Conservation (phyloP, 2,329 filamentous ascomycete genomes). For the Penicillium sp. region DNA sequence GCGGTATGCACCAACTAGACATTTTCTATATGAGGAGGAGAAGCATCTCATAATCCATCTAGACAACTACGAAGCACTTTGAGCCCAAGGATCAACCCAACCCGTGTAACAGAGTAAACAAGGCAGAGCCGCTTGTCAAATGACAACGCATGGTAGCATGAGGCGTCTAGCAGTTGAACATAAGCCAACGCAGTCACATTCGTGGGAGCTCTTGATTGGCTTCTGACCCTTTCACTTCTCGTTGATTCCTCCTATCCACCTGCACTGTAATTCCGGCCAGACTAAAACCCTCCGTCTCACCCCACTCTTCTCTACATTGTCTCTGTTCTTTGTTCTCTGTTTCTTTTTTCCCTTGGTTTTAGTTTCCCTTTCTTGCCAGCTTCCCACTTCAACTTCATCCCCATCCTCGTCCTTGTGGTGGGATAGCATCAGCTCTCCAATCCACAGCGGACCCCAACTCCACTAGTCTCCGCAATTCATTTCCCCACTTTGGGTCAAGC, state of each 20-base stretch:
- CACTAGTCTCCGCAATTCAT: not conserved
- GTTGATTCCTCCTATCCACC: not conserved
- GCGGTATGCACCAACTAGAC: not conserved
- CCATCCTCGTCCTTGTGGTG: not conserved
- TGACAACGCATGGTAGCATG: not conserved
- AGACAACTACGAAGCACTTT: not conserved
- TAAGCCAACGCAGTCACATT: constrained; percentile 3
- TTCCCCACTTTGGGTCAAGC: not conserved
- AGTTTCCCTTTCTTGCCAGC: not conserved
- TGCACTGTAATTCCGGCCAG: not conserved
- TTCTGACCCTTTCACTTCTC: not conserved
- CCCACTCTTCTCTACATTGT: not conserved
- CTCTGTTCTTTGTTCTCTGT: not conserved
- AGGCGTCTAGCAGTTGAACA: constrained; percentile 1
- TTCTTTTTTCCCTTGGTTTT: not conserved
- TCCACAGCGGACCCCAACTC: not conserved
- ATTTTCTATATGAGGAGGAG: not conserved
- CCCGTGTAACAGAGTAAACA: constrained; percentile 25
- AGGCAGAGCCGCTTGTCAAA: constrained; percentile 34
- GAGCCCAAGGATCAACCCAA: not conserved
- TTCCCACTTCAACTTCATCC: not conserved
- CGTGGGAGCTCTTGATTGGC: constrained; percentile 8
- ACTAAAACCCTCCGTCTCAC: constrained; percentile 4
- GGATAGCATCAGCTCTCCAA: not conserved
- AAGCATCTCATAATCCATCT: not conserved